A percentile compares a stretch with the other conserved stretches of the same genome.
Conservation (phyloP, 495 filamentous ascomycete genomes). For the Aspergillus indologenus region DNA sequence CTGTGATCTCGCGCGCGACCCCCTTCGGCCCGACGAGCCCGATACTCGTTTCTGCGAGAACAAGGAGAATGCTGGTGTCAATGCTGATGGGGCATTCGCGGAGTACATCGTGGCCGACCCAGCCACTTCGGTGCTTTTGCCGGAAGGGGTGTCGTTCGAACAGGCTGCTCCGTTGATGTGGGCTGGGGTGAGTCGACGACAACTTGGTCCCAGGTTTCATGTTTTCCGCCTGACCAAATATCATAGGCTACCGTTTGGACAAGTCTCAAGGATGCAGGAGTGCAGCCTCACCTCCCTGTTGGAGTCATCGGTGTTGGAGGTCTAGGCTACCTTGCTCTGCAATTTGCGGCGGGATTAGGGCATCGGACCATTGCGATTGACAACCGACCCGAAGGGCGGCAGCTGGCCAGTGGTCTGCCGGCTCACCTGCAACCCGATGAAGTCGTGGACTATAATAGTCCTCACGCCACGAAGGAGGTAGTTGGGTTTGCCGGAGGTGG, state of each 20-base stretch:
- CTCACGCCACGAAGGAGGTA: background rate
- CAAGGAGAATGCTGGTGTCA: constrained; percentile 19
- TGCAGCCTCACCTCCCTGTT: constrained; percentile 2
- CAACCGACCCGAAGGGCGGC: background rate
- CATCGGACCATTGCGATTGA: constrained; percentile 7
- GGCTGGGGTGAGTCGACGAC: constrained; percentile 31
- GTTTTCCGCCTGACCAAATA: too few relatives aligned
- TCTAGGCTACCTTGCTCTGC: constrained; percentile 1
- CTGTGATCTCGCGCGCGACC: background rate
- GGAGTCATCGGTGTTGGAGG: constrained; percentile 7
- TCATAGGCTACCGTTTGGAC: constrained; percentile 7
- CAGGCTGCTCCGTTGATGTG: constrained; percentile 37
- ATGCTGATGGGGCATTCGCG: constrained; percentile 32
- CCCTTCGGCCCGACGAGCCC: background rate
- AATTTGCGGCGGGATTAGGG: constrained; percentile 3
- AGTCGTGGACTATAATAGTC: background rate
- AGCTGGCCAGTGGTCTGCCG: background rate
- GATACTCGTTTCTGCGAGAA: constrained; percentile 13
- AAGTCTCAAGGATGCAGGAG: background rate
- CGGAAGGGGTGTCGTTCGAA: constrained; percentile 27
- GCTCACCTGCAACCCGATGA: background rate
- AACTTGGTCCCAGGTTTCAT: too few relatives aligned
- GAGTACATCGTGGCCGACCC: constrained; percentile 32
- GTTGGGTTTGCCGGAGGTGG: constrained; percentile 4
- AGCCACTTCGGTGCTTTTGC: constrained; percentile 24